A percentile compares a stretch with the other conserved stretches of the same genome.
Conservation (phyloP, 2,329 filamentous ascomycete genomes). For the Fusarium decemcellulare region DNA sequence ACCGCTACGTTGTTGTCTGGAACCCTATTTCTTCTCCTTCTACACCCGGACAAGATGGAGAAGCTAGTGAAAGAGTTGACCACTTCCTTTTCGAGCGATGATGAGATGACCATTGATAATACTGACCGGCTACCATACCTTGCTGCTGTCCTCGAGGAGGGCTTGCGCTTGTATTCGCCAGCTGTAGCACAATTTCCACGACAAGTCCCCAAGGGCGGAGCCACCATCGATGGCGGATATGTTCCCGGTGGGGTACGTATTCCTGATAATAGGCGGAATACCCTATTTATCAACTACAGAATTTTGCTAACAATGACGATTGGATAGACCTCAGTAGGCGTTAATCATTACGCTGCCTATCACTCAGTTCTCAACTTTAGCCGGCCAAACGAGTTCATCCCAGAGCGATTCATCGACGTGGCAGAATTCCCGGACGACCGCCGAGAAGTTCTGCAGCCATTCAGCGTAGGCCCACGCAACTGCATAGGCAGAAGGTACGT, state of each 20-base stretch:
- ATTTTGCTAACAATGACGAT: slow-evolving; percentile 1
- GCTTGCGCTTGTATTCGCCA: slow-evolving; percentile 27
- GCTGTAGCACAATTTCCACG: slow-evolving; percentile 27
- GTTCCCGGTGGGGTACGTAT: slow-evolving; percentile 22
- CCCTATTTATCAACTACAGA: not conserved
- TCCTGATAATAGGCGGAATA: not conserved
- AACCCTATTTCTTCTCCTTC: slow-evolving; percentile 16
- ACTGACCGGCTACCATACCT: slow-evolving; percentile 21
- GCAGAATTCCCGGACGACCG: slow-evolving; percentile 17
- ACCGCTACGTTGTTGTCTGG: slow-evolving; percentile 28
- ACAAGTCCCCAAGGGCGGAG: slow-evolving; percentile 14
- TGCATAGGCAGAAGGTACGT: slow-evolving; percentile 26
- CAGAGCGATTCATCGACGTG: slow-evolving; percentile 20
- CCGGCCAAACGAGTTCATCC: slow-evolving; percentile 19
- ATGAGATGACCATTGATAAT: slow-evolving; percentile 24
- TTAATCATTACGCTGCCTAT: slow-evolving; percentile 29
- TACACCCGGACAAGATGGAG: slow-evolving; percentile 11
- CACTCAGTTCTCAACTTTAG: slow-evolving; percentile 22
- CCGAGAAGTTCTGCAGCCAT: slow-evolving; percentile 25
- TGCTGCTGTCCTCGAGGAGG: slow-evolving; percentile 20
- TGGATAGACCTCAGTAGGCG: slow-evolving; percentile 21
- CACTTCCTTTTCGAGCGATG: slow-evolving; percentile 8
- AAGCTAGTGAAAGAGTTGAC: slow-evolving; percentile 16
- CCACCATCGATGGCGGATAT: slow-evolving; percentile 22
- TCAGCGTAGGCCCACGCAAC: slow-evolving; percentile 25